Conservation (phyloP, 768 basidiomycete genomes). For the Pilatotrama ljubarskyi region DNA sequence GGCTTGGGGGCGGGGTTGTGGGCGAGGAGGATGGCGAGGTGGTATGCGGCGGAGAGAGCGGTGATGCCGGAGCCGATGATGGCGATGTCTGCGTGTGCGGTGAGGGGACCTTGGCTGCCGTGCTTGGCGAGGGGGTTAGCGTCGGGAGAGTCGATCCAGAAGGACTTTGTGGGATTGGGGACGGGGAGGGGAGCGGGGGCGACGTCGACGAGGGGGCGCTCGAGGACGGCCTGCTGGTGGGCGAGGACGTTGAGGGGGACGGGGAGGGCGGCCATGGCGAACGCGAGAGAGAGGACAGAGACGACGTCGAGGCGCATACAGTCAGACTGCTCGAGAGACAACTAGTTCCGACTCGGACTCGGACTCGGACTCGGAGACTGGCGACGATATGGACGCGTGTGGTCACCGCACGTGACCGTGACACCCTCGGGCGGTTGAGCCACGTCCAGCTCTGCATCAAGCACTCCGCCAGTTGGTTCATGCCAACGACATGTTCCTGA, state of each 20-base stretch:
- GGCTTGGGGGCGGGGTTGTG: conserved; percentile 20
- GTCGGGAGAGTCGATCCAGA: conserved; percentile 62
- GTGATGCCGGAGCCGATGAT: conserved; percentile 83
- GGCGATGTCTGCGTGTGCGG: conserved; percentile 64
- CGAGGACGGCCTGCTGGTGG: conserved; percentile 20
- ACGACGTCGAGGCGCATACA: too few relatives aligned
- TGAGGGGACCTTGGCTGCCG: conserved; percentile 65
- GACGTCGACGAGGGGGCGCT: background rate
- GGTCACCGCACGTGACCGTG: too few relatives aligned
- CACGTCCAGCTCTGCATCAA: too few relatives aligned
- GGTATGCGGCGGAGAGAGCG: conserved; percentile 73
- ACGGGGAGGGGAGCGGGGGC: conserved; percentile 49
- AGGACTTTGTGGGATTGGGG: conserved; percentile 64
- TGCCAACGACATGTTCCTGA: too few relatives aligned
- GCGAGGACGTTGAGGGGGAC: conserved; percentile 23
- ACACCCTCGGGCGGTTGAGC: too few relatives aligned
- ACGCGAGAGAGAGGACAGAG: background rate
- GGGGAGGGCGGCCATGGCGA: conserved; percentile 19
- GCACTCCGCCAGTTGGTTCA: too few relatives aligned
- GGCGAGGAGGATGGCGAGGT: conserved; percentile 47
- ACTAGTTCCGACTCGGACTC: too few relatives aligned
- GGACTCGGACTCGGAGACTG: too few relatives aligned
- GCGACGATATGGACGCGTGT: too few relatives aligned
- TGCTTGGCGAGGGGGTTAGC: conserved; percentile 67
- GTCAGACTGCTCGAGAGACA: too few relatives aligned